Evolutionary conservation across 352 stramenopile species (phyloP), one percentile per base, ranked within the genome.

Genomic region (Blastocystis sp.): DNA sequence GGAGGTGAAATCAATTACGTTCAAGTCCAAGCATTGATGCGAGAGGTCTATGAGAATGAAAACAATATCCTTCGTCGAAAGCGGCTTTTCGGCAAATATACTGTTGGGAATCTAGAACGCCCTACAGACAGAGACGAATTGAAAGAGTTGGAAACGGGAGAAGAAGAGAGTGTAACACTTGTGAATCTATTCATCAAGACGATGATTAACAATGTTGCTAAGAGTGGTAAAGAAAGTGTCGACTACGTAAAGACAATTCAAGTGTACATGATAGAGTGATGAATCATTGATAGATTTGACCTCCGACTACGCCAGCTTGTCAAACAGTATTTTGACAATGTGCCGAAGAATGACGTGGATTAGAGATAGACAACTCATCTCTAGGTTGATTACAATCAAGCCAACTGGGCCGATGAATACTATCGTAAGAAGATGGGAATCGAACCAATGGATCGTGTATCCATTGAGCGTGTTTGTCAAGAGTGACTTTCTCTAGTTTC

Each of bases 231-330:
- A 15, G 22, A 27, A 11, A 64, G 44, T 22, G 44, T 64, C 15
- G 70, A 81, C 11, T 81, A 81, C 27, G 70, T 81, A 44, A 81
- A 60, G 42, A 56, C 70, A 9, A 81, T 81, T 40, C 70, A 81
- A 42, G 54, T 81, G 70, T 81, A 40, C 3, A 24, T 17, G 24
- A 3, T 62, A 15, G 15, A 27, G 2, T 60, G 4, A 11, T 24
- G 17, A 30, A 56, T 77, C 37, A 59, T 9, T 9, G 11, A n/a
- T 33, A 81, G 70, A 81, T 81, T 81, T 56, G 70, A 81, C n/a
- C 70, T 81, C 35, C 70, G 70, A 24, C 70, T 81, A 22, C 70
- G 70, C 22, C 70, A 81, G 24, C 70, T 81, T 7, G 70, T 81
- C 44, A 81, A 81, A 44, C 35, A 60, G 0, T 81, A 81, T 44